phyloP scores from a whole-genome alignment of 176 grass and related monocot species.

The Leersia perrieri region DNA sequence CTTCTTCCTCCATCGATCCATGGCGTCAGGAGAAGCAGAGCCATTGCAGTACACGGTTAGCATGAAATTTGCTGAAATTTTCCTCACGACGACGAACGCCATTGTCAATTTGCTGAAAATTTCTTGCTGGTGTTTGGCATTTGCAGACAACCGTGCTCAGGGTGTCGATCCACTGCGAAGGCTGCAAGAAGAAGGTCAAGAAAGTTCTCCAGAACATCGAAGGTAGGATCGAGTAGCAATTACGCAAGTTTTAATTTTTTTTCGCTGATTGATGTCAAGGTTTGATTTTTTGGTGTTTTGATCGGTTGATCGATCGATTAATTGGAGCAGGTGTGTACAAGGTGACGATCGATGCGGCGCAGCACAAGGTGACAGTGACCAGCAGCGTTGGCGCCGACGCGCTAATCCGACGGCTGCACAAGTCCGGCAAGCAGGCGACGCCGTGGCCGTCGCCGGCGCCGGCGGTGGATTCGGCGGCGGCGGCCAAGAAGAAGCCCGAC shows the following conservation, averaged over 20 bases:
- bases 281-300: neutral
- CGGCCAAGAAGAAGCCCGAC: constrained; percentile 25
- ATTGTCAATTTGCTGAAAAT: neutral
- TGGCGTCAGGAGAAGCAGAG: constrained; percentile 73
- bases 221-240: no score
- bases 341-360: constrained; percentile 61
- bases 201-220: constrained; percentile 64
- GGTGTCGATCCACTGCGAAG: constrained; percentile 92
- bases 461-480: neutral
- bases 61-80: neutral
- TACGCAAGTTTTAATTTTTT: no score
- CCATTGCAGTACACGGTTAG: constrained; percentile 59
- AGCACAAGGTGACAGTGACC: constrained; percentile 77
- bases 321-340: constrained; percentile 56
- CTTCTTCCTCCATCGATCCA: no score
- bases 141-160: constrained; percentile 68
- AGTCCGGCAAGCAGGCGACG: constrained; percentile 63
- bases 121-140: neutral
- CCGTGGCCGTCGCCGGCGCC: constrained; percentile 49
- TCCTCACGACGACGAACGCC: neutral
- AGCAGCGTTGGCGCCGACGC: constrained; percentile 43
- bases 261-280: neutral
- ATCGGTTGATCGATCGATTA: neutral
- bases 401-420: constrained; percentile 63
- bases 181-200: constrained; percentile 95